These are phyloP conservation scores for Ramalina intermedia DNA, from an alignment of 495 filamentous ascomycete genomes.

Conservation along the genomic window DNA sequence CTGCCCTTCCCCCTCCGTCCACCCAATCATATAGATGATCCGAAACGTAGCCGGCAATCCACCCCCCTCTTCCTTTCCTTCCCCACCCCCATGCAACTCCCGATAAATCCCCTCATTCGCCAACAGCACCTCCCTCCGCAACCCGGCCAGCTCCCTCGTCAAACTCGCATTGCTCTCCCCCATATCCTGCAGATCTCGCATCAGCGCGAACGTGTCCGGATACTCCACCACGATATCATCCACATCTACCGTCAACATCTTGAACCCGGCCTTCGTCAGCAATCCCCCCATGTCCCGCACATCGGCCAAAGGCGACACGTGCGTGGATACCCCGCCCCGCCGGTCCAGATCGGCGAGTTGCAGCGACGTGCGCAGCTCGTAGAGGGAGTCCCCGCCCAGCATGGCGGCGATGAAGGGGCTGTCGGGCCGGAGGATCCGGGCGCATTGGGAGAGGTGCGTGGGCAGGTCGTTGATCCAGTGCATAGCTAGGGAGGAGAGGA, in stretches of 20 bases:
- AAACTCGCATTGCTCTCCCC: conserved; percentile 80
- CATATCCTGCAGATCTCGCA: conserved; percentile 90
- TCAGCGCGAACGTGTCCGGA: conserved; percentile 80
- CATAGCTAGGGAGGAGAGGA: conserved; percentile 72
- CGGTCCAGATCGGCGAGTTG: conserved; percentile 87
- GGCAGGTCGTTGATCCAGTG: conserved; percentile 99
- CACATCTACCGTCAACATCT: conserved; percentile 90
- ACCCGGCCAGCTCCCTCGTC: conserved; percentile 57
- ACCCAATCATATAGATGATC: conserved; percentile 95
- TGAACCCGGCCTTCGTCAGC: conserved; percentile 76
- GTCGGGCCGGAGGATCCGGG: conserved; percentile 76
- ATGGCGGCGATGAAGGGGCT: conserved; percentile 87
- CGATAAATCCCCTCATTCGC: conserved; percentile 84
- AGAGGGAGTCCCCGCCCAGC: conserved; percentile 89
- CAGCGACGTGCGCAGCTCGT: conserved; percentile 83
- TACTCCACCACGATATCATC: conserved; percentile 95
- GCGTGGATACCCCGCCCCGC: conserved; percentile 72
- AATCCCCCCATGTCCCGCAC: conserved; percentile 83
- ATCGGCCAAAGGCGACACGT: conserved; percentile 81
- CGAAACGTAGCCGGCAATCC: conserved; percentile 84
- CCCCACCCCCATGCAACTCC: conserved; percentile 73
- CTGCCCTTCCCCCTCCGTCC: conserved; percentile 76
- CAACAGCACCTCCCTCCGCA: conserved; percentile 71
- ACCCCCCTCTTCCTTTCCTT: conserved; percentile 23
- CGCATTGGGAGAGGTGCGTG: conserved; percentile 62